Evolutionary conservation across 106 monocot species (phyloP).

Genomic region (Platanthera guangdongensis): DNA sequence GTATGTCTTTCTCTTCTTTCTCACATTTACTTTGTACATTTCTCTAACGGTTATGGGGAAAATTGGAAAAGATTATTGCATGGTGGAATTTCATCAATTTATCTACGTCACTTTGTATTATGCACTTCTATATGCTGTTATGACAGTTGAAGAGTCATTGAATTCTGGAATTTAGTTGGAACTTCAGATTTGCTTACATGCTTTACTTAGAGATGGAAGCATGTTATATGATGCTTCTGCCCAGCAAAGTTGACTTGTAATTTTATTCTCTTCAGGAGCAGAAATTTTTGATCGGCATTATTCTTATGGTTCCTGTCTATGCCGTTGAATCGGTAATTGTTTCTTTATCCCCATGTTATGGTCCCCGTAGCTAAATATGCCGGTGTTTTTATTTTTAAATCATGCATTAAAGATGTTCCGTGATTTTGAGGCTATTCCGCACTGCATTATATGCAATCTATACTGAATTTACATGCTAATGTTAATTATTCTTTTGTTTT

Average conservation of each 20-base stretch:
- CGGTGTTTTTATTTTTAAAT: not conserved
- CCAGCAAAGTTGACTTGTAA: constrained; percentile 1
- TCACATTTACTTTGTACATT: not conserved
- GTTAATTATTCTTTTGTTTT: not conserved
- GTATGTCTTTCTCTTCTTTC: constrained; percentile 26
- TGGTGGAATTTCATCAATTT: not conserved
- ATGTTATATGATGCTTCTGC: not conserved
- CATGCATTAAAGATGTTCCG: not conserved
- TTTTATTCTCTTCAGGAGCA: constrained; percentile 68
- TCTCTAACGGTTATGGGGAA: not conserved
- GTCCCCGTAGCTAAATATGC: not conserved
- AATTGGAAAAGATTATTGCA: not conserved
- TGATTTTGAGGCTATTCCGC: not conserved
- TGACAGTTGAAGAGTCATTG: not conserved
- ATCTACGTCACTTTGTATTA: not conserved
- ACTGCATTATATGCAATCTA: not conserved
- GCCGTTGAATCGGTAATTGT: constrained; percentile 84
- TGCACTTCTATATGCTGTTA: not conserved
- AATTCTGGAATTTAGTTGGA: not conserved
- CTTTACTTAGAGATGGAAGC: not conserved
- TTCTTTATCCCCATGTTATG: not conserved
- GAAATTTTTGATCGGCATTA: constrained; percentile 94
- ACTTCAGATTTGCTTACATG: not conserved
- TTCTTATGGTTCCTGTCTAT: constrained; percentile 97
- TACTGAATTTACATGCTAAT: not conserved